Percentiles rank a stretch among this genome's conserved stretches.
Evolutionary conservation across 352 stramenopile genomes (phyloP).

Genomic region (Phytophthora gonapodyides): DNA sequence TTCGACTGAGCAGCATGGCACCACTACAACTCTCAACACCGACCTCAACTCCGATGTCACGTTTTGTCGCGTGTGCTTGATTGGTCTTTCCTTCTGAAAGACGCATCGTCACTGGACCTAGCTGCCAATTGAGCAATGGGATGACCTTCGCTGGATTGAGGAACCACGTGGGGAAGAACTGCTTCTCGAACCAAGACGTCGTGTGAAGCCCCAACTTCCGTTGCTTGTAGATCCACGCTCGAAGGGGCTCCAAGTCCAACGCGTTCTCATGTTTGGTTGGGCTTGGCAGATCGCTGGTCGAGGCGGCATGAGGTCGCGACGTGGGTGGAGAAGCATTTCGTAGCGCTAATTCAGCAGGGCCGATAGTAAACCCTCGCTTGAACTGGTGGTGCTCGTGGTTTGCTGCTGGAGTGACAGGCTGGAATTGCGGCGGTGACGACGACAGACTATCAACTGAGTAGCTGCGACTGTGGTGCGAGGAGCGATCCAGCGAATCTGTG

Average conservation of each 20-base stretch:
- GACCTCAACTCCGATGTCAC: slow-evolving; percentile 45
- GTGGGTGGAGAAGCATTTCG: slow-evolving; percentile 24
- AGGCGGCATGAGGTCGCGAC: slow-evolving; percentile 23
- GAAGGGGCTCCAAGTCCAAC: slow-evolving; percentile 25
- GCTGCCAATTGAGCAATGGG: slow-evolving; percentile 64
- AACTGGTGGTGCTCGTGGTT: slow-evolving; percentile 42
- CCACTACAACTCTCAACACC: slow-evolving; percentile 53
- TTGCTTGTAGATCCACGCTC: slow-evolving; percentile 32
- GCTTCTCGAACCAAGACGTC: slow-evolving; percentile 32
- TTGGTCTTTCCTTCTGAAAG: slow-evolving; percentile 39
- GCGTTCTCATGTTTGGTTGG: slow-evolving; percentile 24
- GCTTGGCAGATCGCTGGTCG: slow-evolving; percentile 25
- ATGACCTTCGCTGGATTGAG: slow-evolving; percentile 29
- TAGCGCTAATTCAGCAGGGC: slow-evolving; percentile 9
- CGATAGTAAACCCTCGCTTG: slow-evolving; percentile 39
- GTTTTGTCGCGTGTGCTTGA: slow-evolving; percentile 13
- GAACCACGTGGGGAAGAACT: slow-evolving; percentile 30
- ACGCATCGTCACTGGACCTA: slow-evolving; percentile 48
- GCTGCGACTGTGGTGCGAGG: slow-evolving; percentile 26
- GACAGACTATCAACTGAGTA: slow-evolving; percentile 27
- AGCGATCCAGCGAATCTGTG: slow-evolving; percentile 6
- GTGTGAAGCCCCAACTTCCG: slow-evolving; percentile 21
- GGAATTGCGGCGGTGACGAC: slow-evolving; percentile 9
- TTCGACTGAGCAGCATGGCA: slow-evolving; percentile 43
- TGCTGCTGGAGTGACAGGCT: slow-evolving; percentile 13